A percentile compares a stretch with the other conserved stretches of the same genome.
Conservation (phyloP, 2,329 filamentous ascomycete genomes). For the Penicillium sp. region DNA sequence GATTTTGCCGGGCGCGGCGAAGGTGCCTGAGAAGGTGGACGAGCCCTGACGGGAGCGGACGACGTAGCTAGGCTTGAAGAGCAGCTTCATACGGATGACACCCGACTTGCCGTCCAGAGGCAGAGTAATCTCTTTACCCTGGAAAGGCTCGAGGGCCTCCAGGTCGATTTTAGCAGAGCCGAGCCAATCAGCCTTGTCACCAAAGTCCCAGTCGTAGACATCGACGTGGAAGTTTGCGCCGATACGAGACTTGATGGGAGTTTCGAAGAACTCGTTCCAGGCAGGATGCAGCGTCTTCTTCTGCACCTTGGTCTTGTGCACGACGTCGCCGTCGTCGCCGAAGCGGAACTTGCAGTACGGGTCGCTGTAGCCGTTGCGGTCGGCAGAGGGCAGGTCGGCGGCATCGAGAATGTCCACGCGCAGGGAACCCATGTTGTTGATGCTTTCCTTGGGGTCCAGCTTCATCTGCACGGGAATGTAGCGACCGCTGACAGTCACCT, state of each 20-base stretch:
- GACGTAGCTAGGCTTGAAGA: constrained; percentile 93
- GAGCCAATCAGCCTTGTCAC: constrained; percentile 88
- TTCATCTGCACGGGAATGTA: constrained; percentile 94
- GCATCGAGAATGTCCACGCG: constrained; percentile 92
- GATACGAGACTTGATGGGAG: constrained; percentile 76
- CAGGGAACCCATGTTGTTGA: constrained; percentile 97
- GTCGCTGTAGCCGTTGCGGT: constrained; percentile 94
- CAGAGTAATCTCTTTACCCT: constrained; percentile 70
- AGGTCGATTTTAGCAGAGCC: constrained; percentile 75
- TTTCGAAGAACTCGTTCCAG: constrained; percentile 97
- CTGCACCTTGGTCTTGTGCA: constrained; percentile 92
- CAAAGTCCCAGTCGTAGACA: constrained; percentile 95
- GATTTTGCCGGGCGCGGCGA: constrained; percentile 81
- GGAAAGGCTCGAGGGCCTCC: constrained; percentile 79
- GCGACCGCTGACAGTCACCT: constrained; percentile 86
- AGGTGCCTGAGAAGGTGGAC: constrained; percentile 88
- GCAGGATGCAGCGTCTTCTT: constrained; percentile 95
- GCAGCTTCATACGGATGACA: constrained; percentile 72
- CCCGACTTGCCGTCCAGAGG: constrained; percentile 87
- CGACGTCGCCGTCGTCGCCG: constrained; percentile 79
- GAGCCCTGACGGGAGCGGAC: constrained; percentile 83
- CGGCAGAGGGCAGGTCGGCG: constrained; percentile 82
- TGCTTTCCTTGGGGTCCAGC: constrained; percentile 90
- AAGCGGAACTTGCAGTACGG: constrained; percentile 94
- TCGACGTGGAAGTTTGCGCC: constrained; percentile 78